Base-by-base conservation (phyloP, 108 stramenopile species). In the Mediolabrus comicus region DNA sequence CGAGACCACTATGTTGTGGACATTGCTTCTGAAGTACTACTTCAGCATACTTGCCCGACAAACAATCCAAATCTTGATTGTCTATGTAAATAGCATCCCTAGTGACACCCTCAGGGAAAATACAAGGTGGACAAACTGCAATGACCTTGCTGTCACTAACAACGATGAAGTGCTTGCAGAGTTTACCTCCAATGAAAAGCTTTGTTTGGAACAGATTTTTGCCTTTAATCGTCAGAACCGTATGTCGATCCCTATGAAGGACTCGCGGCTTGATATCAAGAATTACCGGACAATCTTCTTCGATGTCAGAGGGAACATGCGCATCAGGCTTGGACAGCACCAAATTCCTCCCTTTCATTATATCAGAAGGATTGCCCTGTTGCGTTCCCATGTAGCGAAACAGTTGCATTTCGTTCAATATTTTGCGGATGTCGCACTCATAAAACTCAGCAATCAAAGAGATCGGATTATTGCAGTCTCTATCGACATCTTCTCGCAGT, bases 341-440 rank as follows among this genome's bases (percentile, higher is more conserved):
- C 25, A 51, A 2, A 34, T 25, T 31, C 11, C 11, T 31, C 11
- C 11, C 14, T 58, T 17, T 12, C 54, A 7, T 10, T 62, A 32
- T 46, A 19, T 6, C 32, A n/a, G 57, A 34, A 66, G 25, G 24
- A 0, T 12, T 59, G 19, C 3, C 29, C 26, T 12, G 19, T 6
- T 34, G 38, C 41, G 43, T 28, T 29, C 13, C 26, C 34, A 46
- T 0, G 24, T 46, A 27, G 67, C 54, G 28, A 38, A 75, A 83
- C 10, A 84, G 59, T 62, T 94, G 90, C 73, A 94, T 75, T 62
- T 86, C 83, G 43, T 81, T 66, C 55, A 86, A 22, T 13, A 91
- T 78, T 58, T 75, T 80, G 30, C 92, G 74, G 10, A 94, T 10
- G 69, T 94, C 92, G 56, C 87, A 86, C 7, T 77, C 29, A 57